These are phyloP conservation scores for Arxiozyma heterogenica DNA, from an alignment of 1,139 yeast genomes.

Conservation along the genomic window DNA sequence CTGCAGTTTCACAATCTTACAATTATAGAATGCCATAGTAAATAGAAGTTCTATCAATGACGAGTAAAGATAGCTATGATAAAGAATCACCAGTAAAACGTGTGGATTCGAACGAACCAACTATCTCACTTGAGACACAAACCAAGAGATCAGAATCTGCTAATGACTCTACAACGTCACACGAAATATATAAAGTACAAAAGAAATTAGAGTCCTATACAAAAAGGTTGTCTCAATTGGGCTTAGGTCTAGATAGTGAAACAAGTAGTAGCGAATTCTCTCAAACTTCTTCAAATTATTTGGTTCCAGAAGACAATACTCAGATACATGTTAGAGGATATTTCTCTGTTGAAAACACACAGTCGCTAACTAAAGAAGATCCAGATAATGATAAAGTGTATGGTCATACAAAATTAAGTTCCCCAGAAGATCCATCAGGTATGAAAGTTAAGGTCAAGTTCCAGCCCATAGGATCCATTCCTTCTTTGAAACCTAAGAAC, in stretches of 20 bases:
- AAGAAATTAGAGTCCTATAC: slow-evolving; percentile 21
- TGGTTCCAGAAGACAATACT: too few species aligned
- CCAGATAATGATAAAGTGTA: not conserved
- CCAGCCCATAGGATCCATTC: slow-evolving; percentile 28
- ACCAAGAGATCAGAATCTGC: too few species aligned
- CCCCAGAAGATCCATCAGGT: not conserved
- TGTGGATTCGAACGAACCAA: not conserved
- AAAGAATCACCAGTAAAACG: not conserved
- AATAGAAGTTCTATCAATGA: not conserved
- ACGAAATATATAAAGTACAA: slow-evolving; percentile 9
- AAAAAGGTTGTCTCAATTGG: slow-evolving; percentile 21
- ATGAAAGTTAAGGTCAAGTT: slow-evolving; percentile 24
- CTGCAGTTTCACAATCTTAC: not conserved
- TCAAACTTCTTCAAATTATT: not conserved
- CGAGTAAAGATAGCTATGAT: too few species aligned
- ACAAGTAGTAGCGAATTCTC: slow-evolving; percentile 2
- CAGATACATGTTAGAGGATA: not conserved
- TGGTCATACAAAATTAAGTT: not conserved
- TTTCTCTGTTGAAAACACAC: not conserved
- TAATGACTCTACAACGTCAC: not conserved
- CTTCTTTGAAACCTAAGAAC: slow-evolving; percentile 19
- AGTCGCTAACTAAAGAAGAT: not conserved
- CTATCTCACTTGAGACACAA: not conserved
- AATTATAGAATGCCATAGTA: not conserved
- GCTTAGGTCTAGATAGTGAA: slow-evolving; percentile 13